Evolutionary conservation across 208 protist genomes (phyloP).

Genomic region (Acanthamoeba healyi): DNA sequence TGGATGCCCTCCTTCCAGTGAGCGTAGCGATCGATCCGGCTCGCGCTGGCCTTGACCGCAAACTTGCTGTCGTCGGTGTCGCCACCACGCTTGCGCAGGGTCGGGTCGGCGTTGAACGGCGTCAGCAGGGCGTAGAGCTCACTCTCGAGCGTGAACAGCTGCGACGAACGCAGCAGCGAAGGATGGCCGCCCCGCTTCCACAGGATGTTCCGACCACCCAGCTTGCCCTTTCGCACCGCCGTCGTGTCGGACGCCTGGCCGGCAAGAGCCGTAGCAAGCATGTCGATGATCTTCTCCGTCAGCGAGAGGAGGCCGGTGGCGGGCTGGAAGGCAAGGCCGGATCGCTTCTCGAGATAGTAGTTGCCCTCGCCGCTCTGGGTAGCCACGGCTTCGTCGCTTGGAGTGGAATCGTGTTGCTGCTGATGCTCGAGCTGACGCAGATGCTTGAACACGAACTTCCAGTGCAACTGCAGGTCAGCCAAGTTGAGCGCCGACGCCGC

Average conservation of each 20-base stretch:
- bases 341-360: neutral
- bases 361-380: neutral
- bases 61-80: neutral
- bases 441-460: conserved; percentile 56
- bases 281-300: conserved; percentile 23
- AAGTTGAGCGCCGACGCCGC: neutral
- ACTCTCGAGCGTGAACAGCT: conserved; percentile 15
- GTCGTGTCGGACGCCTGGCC: neutral
- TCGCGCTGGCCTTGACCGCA: neutral
- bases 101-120: conserved; percentile 38
- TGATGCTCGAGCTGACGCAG: conserved; percentile 13
- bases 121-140: neutral
- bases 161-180: conserved; percentile 1
- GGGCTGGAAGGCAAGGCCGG: neutral
- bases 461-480: conserved; percentile 59
- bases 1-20: conserved; percentile 67
- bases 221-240: neutral
- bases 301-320: neutral
- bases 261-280: conserved; percentile 1
- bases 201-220: neutral
- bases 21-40: neutral
- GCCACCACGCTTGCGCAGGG: neutral
- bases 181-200: conserved; percentile 55
- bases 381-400: too few relatives aligned
- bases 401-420: neutral